Base-by-base conservation (phyloP, 306 rosid species). In the Glycine soja region DNA sequence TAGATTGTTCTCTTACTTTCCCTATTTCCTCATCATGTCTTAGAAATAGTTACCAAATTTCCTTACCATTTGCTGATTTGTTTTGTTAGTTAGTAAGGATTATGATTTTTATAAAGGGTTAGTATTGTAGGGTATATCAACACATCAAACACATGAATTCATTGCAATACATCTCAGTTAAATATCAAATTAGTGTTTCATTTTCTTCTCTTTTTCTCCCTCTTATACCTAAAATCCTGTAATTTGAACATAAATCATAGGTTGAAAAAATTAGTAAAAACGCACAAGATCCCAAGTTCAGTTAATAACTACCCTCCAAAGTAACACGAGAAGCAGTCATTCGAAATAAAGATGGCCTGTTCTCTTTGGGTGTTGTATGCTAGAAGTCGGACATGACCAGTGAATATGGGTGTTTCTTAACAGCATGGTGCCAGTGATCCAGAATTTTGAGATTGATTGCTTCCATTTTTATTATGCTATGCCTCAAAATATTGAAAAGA, bases 311-410 rank as follows among this genome's bases (percentile, higher is more conserved):
- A 95, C 99, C 99, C 86, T 95, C 93, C 70, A 95, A 88, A 75
- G 93, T 95, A 77, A 95, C 99, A 59, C 98, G 99, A 78, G 98
- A 95, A 79, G 99, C 99, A 66, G 99, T 95, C 99, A 95, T 95
- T 86, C 99, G 98, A 87, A 95, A 95, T 54, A 95, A 89, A 78
- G 92, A 74, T 38, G 99, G 99, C 65, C 99, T 93, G 88, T 87
- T 93, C 81, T 93, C 92, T 87, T 90, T 95, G 34, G 94, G 82
- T 19, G 98, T 91, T 63, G 92, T 93, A 88, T 95, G 99, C 89
- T 95, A 95, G 90, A 95, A 95, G 89, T 95, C 99, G 2, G 99
- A 95, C 99, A 95, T 95, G 82, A 95, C 98, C 79, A 95, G 84
- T 7, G 98, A 95, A 89, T 95, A 95, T 13, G 99, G 99, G 82